phyloP scores from a whole-genome alignment of 805 yeast species.

The Maudiozyma serrabonitensis region DNA sequence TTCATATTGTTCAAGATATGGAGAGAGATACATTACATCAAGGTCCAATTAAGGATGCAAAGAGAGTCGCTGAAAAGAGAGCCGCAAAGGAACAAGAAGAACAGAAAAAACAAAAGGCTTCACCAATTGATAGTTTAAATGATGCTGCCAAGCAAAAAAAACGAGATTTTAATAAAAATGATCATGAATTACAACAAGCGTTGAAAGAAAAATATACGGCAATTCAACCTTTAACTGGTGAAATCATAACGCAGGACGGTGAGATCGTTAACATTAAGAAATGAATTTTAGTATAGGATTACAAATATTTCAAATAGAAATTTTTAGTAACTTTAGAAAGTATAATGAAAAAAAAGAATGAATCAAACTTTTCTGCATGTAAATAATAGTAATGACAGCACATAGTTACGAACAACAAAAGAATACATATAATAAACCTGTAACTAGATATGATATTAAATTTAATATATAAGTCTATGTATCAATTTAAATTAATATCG shows the following conservation, averaged over 20 bases:
- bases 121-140: conserved; percentile 2
- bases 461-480: too few relatives aligned
- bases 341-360: too few relatives aligned
- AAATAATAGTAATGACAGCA: too few relatives aligned
- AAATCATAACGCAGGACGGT: conserved; percentile 36
- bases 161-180: conserved; percentile 45
- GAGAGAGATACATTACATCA: conserved; percentile 66
- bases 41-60: conserved; percentile 81
- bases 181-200: conserved; percentile 56
- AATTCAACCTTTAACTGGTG: conserved; percentile 56
- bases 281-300: too few relatives aligned
- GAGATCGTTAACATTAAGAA: conserved; percentile 4
- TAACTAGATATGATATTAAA: too few relatives aligned
- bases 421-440: too few relatives aligned
- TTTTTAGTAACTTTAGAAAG: too few relatives aligned
- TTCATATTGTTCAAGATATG: conserved; percentile 56
- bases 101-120: conserved; percentile 13
- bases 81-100: conserved; percentile 23
- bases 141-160: conserved; percentile 34
- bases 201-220: conserved; percentile 47
- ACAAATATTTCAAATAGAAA: too few relatives aligned
- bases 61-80: conserved; percentile 41
- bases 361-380: too few relatives aligned
- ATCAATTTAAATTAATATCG: too few relatives aligned
- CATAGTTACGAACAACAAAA: too few relatives aligned